These are phyloP conservation scores for Trametes cingulata DNA, from an alignment of 768 basidiomycete species.

Conservation along the genomic window DNA sequence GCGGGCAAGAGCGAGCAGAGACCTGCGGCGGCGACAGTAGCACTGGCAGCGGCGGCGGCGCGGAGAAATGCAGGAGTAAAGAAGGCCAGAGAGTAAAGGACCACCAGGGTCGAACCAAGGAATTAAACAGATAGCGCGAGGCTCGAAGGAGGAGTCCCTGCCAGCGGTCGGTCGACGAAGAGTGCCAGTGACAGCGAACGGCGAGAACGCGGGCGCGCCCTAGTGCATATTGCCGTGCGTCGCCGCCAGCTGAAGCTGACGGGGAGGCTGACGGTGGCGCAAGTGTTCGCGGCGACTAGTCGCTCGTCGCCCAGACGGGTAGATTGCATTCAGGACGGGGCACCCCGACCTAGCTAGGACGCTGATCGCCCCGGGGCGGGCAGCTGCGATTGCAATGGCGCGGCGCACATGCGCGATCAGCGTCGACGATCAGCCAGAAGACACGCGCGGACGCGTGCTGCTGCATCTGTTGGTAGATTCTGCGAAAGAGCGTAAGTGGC, in stretches of 20 bases:
- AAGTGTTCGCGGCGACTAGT: neutral
- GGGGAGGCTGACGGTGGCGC: slow-evolving; percentile 7
- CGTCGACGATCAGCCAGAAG: slow-evolving; percentile 9
- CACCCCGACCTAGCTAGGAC: too few species aligned
- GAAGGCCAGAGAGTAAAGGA: too few species aligned
- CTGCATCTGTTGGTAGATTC: too few species aligned
- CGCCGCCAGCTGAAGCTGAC: slow-evolving; percentile 1
- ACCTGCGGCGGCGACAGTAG: neutral
- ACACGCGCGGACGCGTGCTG: too few species aligned
- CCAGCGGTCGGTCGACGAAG: neutral
- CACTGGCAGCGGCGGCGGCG: too few species aligned
- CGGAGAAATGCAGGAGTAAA: slow-evolving; percentile 7
- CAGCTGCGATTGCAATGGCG: slow-evolving; percentile 4
- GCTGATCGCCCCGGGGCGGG: slow-evolving; percentile 10
- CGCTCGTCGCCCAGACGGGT: slow-evolving; percentile 14
- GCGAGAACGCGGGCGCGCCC: neutral
- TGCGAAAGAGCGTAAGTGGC: neutral
- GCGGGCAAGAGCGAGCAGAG: neutral
- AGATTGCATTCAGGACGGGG: slow-evolving; percentile 16
- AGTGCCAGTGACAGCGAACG: neutral
- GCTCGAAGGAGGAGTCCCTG: slow-evolving; percentile 10
- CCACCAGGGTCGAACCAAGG: slow-evolving; percentile 19
- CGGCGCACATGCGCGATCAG: neutral
- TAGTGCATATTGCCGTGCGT: neutral
- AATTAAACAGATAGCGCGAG: neutral